Percentiles rank a stretch among this genome's conserved stretches.
phyloP scores from a whole-genome alignment of 2,329 filamentous ascomycete species.

The Verruconis gallopava region DNA sequence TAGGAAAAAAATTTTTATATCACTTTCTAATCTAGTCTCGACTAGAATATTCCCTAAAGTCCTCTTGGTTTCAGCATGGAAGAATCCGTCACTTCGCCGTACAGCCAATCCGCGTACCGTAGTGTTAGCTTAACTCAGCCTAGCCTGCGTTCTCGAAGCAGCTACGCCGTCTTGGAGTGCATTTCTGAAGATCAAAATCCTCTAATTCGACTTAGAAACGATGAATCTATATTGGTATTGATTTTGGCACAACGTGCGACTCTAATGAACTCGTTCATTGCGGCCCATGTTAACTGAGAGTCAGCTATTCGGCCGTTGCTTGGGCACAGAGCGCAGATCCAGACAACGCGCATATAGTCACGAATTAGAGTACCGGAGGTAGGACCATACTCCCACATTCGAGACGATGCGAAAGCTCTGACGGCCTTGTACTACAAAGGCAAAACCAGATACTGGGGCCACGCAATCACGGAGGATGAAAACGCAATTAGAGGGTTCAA shows the following conservation, averaged over 20 bases:
- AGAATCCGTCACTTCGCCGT: too few relatives aligned
- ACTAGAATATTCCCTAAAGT: too few relatives aligned
- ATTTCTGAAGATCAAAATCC: too few relatives aligned
- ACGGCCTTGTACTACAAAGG: background rate
- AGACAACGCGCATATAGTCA: background rate
- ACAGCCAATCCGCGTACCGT: too few relatives aligned
- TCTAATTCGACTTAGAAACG: too few relatives aligned
- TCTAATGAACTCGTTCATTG: background rate
- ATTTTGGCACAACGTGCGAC: constrained; percentile 7
- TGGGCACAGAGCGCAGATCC: background rate
- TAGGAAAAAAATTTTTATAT: too few relatives aligned
- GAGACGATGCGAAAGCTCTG: background rate
- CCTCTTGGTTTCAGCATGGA: too few relatives aligned
- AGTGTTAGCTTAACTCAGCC: too few relatives aligned
- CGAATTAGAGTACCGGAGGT: background rate
- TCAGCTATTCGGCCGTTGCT: constrained; percentile 3
- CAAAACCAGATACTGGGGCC: background rate
- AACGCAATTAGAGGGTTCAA: background rate
- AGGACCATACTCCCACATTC: background rate
- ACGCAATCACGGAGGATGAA: background rate
- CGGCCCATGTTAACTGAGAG: background rate
- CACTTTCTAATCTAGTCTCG: too few relatives aligned
- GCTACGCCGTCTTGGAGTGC: too few relatives aligned
- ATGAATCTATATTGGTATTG: constrained; percentile 1
- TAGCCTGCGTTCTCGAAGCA: too few relatives aligned